Evolutionary conservation across 2,329 filamentous ascomycete species (phyloP).

Genomic region (Apiospora saccharicola): DNA sequence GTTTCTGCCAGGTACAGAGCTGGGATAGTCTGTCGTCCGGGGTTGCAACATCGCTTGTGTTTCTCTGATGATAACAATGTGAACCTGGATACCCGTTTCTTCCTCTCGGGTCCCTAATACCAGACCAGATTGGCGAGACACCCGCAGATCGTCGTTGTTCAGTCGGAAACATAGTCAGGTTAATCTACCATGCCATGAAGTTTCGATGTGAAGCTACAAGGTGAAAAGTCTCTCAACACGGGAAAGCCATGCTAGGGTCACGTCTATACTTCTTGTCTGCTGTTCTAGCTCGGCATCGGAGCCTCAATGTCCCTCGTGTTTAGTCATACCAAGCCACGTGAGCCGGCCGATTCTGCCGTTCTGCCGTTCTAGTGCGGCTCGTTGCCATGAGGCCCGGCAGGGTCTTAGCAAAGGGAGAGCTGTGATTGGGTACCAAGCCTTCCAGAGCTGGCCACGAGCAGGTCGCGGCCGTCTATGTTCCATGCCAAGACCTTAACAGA

Average conservation of each 20-base stretch:
- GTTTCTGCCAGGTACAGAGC: too few species aligned
- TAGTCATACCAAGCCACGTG: background rate
- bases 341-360: background rate
- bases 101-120: too few species aligned
- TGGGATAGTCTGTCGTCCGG: background rate
- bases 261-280: background rate
- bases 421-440: background rate
- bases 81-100: too few species aligned
- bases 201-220: background rate
- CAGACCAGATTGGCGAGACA: background rate
- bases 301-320: background rate
- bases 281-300: background rate
- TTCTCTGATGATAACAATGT: too few species aligned
- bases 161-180: background rate
- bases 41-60: too few species aligned
- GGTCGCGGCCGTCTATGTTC: background rate
- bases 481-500: background rate
- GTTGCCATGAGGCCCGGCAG: background rate
- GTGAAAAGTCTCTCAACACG: background rate
- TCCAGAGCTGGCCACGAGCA: background rate
- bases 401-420: background rate
- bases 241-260: too few species aligned
- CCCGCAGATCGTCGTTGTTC: too few species aligned
- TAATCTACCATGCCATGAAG: background rate
- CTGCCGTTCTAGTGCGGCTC: background rate